Conservation (phyloP, 2,329 filamentous ascomycete genomes). For the Pezicula neosporulosa region DNA sequence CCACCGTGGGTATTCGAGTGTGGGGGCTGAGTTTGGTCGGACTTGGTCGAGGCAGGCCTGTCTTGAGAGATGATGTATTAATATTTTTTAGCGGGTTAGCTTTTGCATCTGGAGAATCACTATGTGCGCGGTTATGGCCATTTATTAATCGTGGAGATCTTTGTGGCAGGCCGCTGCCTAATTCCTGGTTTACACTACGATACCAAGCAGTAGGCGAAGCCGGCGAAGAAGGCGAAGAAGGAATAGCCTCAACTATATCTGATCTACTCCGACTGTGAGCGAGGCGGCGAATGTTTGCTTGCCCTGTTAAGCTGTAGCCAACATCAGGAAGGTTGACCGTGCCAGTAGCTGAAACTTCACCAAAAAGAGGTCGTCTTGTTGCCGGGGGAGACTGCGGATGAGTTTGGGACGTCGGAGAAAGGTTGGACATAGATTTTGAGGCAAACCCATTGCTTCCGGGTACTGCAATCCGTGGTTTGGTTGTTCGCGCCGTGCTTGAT, state of each 20-base stretch:
- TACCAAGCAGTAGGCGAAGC: slow-evolving; percentile 68
- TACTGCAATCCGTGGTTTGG: slow-evolving; percentile 43
- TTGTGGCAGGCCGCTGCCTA: slow-evolving; percentile 32
- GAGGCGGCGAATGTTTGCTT: slow-evolving; percentile 59
- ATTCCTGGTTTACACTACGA: slow-evolving; percentile 37
- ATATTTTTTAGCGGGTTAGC: slow-evolving; percentile 25
- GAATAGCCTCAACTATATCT: slow-evolving; percentile 39
- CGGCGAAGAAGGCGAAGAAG: slow-evolving; percentile 54
- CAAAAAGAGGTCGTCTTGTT: slow-evolving; percentile 62
- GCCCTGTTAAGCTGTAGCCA: slow-evolving; percentile 45
- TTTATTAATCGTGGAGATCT: slow-evolving; percentile 27
- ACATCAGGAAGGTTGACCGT: slow-evolving; percentile 54
- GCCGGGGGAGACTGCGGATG: slow-evolving; percentile 19
- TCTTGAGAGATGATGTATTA: slow-evolving; percentile 21
- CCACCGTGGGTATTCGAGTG: slow-evolving; percentile 23
- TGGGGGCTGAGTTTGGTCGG: slow-evolving; percentile 5
- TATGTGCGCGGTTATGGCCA: slow-evolving; percentile 50
- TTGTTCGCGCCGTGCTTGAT: slow-evolving; percentile 58
- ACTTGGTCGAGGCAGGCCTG: slow-evolving; percentile 9
- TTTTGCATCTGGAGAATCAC: slow-evolving; percentile 48
- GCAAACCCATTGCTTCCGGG: slow-evolving; percentile 30
- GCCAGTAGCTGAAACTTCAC: slow-evolving; percentile 65
- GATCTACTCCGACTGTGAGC: slow-evolving; percentile 52
- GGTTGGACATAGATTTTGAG: slow-evolving; percentile 42
- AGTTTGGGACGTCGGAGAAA: slow-evolving; percentile 30